Percentiles rank a stretch among this genome's conserved stretches.
These are phyloP conservation scores for Fusarium sp. DNA, from an alignment of 2,329 filamentous ascomycete species.

Conservation along the genomic window DNA sequence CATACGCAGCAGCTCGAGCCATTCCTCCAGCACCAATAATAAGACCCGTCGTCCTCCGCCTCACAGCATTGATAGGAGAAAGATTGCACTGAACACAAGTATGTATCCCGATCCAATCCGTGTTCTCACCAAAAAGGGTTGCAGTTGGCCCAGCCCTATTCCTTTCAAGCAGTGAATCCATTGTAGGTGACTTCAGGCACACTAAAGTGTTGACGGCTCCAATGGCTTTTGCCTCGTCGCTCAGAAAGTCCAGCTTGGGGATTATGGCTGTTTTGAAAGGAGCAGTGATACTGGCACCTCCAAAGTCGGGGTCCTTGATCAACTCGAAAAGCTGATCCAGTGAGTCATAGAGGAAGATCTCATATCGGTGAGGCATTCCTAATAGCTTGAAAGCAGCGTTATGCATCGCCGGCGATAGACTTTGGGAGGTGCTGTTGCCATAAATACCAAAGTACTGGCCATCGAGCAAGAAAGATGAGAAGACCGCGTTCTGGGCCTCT, in stretches of 20 bases:
- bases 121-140: constrained; percentile 1
- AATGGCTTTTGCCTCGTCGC: constrained; percentile 2
- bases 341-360: background rate
- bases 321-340: background rate
- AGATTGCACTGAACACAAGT: constrained; percentile 3
- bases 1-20: constrained; percentile 7
- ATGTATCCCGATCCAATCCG: constrained; percentile 9
- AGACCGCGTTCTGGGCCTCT: background rate
- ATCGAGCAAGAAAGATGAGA: background rate
- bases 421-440: background rate
- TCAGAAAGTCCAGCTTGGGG: background rate
- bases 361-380: background rate
- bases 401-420: constrained; percentile 9
- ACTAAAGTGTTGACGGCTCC: background rate
- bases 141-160: background rate
- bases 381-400: background rate
- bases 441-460: background rate
- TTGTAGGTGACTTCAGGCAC: background rate
- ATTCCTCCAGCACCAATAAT: constrained; percentile 6
- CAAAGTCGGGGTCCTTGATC: background rate
- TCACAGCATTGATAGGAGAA: constrained; percentile 8
- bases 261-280: constrained; percentile 4
- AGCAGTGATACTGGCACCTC: background rate
- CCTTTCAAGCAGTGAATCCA: background rate
- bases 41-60: background rate